These are phyloP conservation scores for Musa schizocarpa DNA, from an alignment of 176 grass and related monocot species.

Conservation along the genomic window DNA sequence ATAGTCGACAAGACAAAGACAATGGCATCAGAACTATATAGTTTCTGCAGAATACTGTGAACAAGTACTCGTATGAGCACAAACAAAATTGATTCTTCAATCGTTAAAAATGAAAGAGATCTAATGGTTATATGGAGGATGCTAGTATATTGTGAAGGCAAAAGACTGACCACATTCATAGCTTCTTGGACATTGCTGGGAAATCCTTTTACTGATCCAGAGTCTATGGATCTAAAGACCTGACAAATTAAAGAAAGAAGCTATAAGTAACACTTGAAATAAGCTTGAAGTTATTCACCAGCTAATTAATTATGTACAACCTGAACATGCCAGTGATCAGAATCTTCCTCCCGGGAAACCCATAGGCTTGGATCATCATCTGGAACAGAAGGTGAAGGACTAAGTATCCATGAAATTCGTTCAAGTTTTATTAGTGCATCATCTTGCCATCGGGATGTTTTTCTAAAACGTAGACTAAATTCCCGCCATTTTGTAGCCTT, in stretches of 20 bases:
- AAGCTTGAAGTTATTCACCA: constrained; percentile 7
- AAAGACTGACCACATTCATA: constrained; percentile 46
- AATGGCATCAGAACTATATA: constrained; percentile 8
- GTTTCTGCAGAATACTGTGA: background rate
- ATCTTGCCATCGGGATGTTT: constrained; percentile 56
- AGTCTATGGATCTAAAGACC: constrained; percentile 93
- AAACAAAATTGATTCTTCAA: background rate
- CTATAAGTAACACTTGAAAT: constrained; percentile 13
- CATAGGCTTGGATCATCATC: constrained; percentile 53
- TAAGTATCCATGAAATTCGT: constrained; percentile 96
- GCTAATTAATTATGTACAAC: constrained; percentile 16
- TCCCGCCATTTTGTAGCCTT: constrained; percentile 81
- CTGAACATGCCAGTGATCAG: constrained; percentile 96
- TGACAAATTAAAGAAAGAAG: constrained; percentile 21
- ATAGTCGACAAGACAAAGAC: background rate
- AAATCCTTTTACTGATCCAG: constrained; percentile 92
- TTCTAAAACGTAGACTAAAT: constrained; percentile 32
- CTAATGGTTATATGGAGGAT: background rate
- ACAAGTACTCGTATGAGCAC: background rate
- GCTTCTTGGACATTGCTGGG: constrained; percentile 54
- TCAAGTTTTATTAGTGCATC: constrained; percentile 88
- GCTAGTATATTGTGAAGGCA: background rate
- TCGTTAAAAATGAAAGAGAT: background rate
- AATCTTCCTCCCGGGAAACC: constrained; percentile 55
- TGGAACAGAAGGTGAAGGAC: constrained; percentile 47